phyloP scores from a whole-genome alignment of 2,329 filamentous ascomycete species.

The Fusarium neocosmosporiellum region DNA sequence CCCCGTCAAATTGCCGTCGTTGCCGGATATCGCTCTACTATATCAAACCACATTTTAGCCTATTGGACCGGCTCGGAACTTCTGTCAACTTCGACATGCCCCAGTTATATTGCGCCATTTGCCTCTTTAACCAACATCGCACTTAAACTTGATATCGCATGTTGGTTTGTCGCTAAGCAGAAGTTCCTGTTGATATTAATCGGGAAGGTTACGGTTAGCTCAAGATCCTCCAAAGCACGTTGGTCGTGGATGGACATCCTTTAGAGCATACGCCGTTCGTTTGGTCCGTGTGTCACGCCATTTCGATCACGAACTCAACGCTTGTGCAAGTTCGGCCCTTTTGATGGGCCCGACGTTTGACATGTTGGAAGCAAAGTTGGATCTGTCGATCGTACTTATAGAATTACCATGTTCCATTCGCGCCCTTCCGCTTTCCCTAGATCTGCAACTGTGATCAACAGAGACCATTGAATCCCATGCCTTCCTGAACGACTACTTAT shows the following conservation, averaged over 20 bases:
- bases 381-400: not conserved
- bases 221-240: not conserved
- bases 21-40: not conserved
- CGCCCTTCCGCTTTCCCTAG: not conserved
- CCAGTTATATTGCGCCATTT: not conserved
- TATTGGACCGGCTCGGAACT: not conserved
- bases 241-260: not conserved
- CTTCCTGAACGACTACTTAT: not conserved
- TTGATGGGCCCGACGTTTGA: conserved; percentile 6
- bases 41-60: not conserved
- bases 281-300: not conserved
- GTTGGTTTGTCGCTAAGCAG: not conserved
- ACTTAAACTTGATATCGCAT: not conserved
- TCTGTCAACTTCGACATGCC: not conserved
- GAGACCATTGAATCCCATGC: not conserved
- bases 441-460: not conserved
- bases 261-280: not conserved
- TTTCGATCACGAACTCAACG: not conserved
- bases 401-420: not conserved
- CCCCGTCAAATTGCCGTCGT: not conserved
- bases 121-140: not conserved
- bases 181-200: not conserved
- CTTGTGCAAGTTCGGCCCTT: not conserved
- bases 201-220: not conserved
- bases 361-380: not conserved